phyloP scores from a whole-genome alignment of 768 basidiomycete genomes.

The Boletales sp. region DNA sequence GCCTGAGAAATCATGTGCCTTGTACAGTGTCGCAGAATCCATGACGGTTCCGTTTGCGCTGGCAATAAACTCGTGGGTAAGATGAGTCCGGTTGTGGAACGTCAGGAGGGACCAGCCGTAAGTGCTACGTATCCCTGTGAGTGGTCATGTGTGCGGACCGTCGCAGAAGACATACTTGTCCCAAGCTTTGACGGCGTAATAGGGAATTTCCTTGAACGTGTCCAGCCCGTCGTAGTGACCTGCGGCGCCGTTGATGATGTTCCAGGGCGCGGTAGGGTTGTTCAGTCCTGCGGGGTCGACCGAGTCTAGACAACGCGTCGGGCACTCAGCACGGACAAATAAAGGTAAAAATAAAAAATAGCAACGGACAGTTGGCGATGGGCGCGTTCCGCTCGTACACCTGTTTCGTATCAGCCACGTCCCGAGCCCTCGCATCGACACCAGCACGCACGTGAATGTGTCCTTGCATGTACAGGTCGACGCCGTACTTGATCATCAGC shows the following conservation, averaged over 20 bases:
- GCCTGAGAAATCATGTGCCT: conserved; percentile 15
- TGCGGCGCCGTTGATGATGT: conserved; percentile 25
- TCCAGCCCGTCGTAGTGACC: conserved; percentile 29
- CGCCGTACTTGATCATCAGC: conserved; percentile 29
- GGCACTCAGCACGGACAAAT: background rate
- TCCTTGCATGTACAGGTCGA: conserved; percentile 28
- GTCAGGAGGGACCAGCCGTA: conserved; percentile 29
- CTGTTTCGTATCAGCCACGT: conserved; percentile 2
- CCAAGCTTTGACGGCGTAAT: conserved; percentile 5
- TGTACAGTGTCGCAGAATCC: conserved; percentile 23
- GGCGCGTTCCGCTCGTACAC: conserved; percentile 26
- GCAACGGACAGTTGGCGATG: conserved; percentile 22
- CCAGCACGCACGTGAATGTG: conserved; percentile 19
- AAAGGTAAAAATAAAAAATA: no score
- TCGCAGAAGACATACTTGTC: conserved; percentile 11
- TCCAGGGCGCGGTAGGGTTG: conserved; percentile 25
- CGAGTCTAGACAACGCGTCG: conserved; percentile 1
- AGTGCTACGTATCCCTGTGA: background rate
- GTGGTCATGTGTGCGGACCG: no score
- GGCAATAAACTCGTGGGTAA: conserved; percentile 28
- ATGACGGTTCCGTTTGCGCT: conserved; percentile 27
- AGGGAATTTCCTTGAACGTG: background rate
- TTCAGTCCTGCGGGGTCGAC: conserved; percentile 23
- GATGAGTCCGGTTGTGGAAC: conserved; percentile 28
- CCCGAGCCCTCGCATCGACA: no score